Evolutionary conservation across 1,284 basidiomycete genomes (phyloP), one percentile per base, ranked within the genome.

Genomic region (Taiwanofungus camphoratus): DNA sequence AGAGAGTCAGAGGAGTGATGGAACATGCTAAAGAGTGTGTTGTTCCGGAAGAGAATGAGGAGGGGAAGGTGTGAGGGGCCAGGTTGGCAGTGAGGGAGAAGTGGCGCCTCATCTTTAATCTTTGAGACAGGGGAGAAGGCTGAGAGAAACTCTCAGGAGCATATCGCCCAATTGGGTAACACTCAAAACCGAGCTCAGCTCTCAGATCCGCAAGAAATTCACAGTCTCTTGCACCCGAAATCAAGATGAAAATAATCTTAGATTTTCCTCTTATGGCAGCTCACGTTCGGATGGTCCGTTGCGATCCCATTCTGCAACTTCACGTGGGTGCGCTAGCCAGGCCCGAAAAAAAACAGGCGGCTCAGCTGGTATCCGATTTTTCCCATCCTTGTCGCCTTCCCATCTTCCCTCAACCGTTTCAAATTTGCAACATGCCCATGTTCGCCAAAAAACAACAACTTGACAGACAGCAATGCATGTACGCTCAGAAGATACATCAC

Each of bases 241-340:
- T 59, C 56, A 52, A 50, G 52, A 56, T 56, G 37, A 23, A 26
- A 41, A 20, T 35, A 39, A 60, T 60, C 58, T 57, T 33, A 56
- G 57, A 58, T 59, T 39, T 21, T 23, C 35, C 45, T 39, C 44
- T 41, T 32, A 18, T 32, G 34, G 20, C 44, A 44, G 13, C 35
- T 41, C 33, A 18, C 49, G 24, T 40, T 49, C 51, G 45, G 45
- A 44, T 30, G 26, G 23, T 29, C 36, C 41, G 41, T 46, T 41
- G 41, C 45, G 44, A 44, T 49, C 38, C 24, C 33, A 27, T 39
- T 41, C 15, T 24, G n/a, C 29, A 12, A 12, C 27, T 31, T 41
- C 46, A 49, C 46, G 46, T 49, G 46, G 44, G 36, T 41, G 22
- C 35, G 19, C 37, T 42, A 15, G 34, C 34, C 20, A 22, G n/a